These are phyloP conservation scores for Picea mariana DNA, from an alignment of 83 land plant species.

Conservation along the genomic window DNA sequence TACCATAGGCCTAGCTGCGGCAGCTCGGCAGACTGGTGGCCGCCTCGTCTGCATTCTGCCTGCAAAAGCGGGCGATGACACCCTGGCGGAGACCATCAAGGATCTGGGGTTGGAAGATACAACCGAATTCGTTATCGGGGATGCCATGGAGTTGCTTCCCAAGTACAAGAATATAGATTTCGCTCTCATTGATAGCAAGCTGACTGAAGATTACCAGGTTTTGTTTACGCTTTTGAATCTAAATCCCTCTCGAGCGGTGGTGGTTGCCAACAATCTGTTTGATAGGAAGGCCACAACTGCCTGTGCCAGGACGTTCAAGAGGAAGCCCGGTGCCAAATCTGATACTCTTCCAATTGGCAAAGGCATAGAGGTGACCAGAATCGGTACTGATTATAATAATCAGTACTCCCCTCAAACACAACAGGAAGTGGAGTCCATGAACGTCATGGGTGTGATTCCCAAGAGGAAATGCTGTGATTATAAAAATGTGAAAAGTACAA, in stretches of 20 bases:
- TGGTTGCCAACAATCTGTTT: conserved; percentile 50
- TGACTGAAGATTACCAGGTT: conserved; percentile 21
- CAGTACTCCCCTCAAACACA: not conserved
- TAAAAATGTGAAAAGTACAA: not conserved
- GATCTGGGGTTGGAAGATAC: conserved; percentile 36
- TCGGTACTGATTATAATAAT: conserved; percentile 14
- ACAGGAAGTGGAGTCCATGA: not conserved
- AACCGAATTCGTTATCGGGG: conserved; percentile 53
- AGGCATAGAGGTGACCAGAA: conserved; percentile 61
- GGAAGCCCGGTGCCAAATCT: conserved; percentile 30
- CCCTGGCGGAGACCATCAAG: conserved; percentile 28
- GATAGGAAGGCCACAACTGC: conserved; percentile 28
- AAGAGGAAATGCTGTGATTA: not conserved
- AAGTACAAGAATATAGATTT: conserved; percentile 49
- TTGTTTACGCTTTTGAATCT: conserved; percentile 37
- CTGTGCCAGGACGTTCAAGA: conserved; percentile 20
- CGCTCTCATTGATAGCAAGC: conserved; percentile 47
- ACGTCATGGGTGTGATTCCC: not conserved
- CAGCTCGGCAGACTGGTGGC: conserved; percentile 66
- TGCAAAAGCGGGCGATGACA: not conserved
- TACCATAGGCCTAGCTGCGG: conserved; percentile 60
- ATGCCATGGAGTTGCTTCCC: conserved; percentile 40
- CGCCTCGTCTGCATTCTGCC: conserved; percentile 58
- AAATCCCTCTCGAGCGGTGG: conserved; percentile 43
- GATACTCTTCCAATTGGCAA: conserved; percentile 53